phyloP scores from a whole-genome alignment of 441 rosid genomes.

The Populus hybrid region DNA sequence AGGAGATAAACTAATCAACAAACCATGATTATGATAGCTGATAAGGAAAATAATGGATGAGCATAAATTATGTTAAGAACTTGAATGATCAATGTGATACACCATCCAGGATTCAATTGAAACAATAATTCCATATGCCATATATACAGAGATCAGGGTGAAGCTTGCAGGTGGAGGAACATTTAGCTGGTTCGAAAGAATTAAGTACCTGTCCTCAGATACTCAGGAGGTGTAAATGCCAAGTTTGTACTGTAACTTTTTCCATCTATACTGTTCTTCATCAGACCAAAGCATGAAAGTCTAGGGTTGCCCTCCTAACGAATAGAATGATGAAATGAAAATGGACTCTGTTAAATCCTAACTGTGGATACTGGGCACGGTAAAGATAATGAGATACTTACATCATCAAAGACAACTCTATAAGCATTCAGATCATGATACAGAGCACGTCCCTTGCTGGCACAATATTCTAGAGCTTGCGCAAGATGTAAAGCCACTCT shows the following conservation, averaged over 20 bases:
- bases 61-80: background rate
- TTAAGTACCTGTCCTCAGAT: conserved; percentile 70
- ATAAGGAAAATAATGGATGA: background rate
- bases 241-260: conserved; percentile 94
- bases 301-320: conserved; percentile 86
- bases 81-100: background rate
- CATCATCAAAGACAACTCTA: conserved; percentile 93
- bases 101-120: background rate
- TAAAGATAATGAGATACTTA: conserved; percentile 19
- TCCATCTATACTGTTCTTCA: conserved; percentile 97
- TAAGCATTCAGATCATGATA: conserved; percentile 95
- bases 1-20: background rate
- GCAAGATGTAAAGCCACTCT: conserved; percentile 90
- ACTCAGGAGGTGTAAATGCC: conserved; percentile 95
- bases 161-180: background rate
- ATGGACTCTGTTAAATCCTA: background rate
- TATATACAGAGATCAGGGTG: background rate
- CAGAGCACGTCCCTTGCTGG: conserved; percentile 70
- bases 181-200: background rate
- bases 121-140: background rate
- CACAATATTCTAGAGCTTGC: conserved; percentile 89
- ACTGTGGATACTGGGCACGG: background rate
- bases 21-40: background rate
- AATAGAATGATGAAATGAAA: background rate
- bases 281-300: conserved; percentile 92